phyloP scores from a whole-genome alignment of 108 stramenopile genomes.

The Halocafeteria seosinensis region DNA sequence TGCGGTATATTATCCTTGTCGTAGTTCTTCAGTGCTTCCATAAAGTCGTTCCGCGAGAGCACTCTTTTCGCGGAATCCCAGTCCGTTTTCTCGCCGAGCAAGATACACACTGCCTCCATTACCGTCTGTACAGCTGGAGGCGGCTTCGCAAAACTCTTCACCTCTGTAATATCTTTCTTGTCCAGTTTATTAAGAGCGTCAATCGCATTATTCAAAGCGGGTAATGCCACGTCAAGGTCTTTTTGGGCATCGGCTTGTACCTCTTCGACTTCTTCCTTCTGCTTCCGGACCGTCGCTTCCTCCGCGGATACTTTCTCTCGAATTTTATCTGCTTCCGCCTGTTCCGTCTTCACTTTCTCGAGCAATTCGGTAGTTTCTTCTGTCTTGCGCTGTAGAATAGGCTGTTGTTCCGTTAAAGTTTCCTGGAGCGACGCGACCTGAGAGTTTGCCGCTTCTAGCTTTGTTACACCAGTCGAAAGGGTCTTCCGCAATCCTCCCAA shows the following conservation, averaged over 20 bases:
- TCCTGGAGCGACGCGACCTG: conserved; percentile 37
- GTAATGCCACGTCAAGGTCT: conserved; percentile 41
- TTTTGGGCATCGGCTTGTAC: conserved; percentile 42
- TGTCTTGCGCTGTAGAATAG: conserved; percentile 33
- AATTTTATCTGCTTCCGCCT: conserved; percentile 27
- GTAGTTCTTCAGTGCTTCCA: conserved; percentile 35
- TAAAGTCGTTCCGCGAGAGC: conserved; percentile 23
- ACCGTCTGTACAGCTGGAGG: conserved; percentile 28
- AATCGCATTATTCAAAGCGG: conserved; percentile 28
- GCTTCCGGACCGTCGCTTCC: background rate
- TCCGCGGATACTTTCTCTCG: background rate
- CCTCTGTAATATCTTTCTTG: conserved; percentile 25
- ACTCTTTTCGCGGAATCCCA: conserved; percentile 34
- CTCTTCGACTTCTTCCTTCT: conserved; percentile 17
- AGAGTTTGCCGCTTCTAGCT: conserved; percentile 41
- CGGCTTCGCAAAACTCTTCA: conserved; percentile 29
- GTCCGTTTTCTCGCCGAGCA: conserved; percentile 28
- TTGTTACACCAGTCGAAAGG: conserved; percentile 36
- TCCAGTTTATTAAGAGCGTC: conserved; percentile 23
- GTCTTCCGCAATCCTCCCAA: conserved; percentile 42
- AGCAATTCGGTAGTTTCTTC: conserved; percentile 32
- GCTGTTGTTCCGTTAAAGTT: conserved; percentile 35
- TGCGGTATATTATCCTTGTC: conserved; percentile 46
- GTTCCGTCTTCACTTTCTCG: conserved; percentile 24
- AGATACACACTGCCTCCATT: conserved; percentile 31